Evolutionary conservation across 139 green algal species (phyloP), one percentile per base, ranked within the genome.

Genomic region (Marvania coccoides): DNA sequence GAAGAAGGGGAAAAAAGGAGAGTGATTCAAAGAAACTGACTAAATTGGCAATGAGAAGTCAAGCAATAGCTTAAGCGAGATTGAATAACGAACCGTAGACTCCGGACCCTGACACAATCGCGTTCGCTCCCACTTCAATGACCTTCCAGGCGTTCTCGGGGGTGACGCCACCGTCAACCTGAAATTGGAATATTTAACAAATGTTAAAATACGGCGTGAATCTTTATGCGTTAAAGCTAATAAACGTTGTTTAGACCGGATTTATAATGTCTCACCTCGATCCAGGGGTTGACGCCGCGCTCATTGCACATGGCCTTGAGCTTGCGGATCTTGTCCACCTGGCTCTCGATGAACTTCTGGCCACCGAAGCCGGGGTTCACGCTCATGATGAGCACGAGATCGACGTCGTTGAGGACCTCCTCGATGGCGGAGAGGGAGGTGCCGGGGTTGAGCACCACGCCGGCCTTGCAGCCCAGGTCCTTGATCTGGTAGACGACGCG

Each of bases 281-380:
- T 98, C 94, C 94, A 99, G 26, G 94, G 94, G 82, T 98, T 90
- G 26, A 95, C 85, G 24, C 91, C 91, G 72, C 84, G 76, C 61
- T 89, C 87, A 31, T 88, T 70, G 81, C 94, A 99, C 88, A 98
- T 94, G 5, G 58, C 13, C 71, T 87, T 88, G 33, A 99, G 77
- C 48, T 78, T 62, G 28, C 70, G 73, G 81, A 96, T 97, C 90
- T 99, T 99, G 30, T 78, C 67, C 2, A 98, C 84, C 74, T 96
- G 88, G 75, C 66, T 88, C 69, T 95, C 82, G 68, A 99, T 98
- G 89, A 99, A 98, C 72, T 89, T 95, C 85, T 99, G 94, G 61
- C 94, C 94, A 38, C 93, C 93, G 66, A 99, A 99, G 64, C 94
- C 94, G 23, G 94, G 94, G 88, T 99, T 99, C 29, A 99, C 94